Percentiles rank a stretch among this genome's conserved stretches.
phyloP scores from a whole-genome alignment of 2,329 filamentous ascomycete genomes.

The Botrytis sinoallii region DNA sequence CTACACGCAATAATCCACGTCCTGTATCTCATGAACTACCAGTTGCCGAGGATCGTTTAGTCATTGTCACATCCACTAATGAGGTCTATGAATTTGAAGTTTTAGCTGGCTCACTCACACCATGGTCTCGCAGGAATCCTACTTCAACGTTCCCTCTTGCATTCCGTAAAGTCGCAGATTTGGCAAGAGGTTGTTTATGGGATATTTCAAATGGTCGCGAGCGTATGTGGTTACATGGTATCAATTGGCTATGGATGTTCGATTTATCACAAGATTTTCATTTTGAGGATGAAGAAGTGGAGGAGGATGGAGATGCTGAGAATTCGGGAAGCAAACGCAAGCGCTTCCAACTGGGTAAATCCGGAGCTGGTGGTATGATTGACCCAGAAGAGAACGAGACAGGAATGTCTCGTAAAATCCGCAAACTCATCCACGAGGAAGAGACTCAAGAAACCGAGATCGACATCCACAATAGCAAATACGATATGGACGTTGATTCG shows the following conservation, averaged over 20 bases:
- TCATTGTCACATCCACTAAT: slow-evolving; percentile 61
- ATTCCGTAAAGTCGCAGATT: slow-evolving; percentile 72
- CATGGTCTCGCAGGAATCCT: slow-evolving; percentile 84
- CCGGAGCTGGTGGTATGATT: slow-evolving; percentile 55
- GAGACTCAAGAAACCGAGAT: slow-evolving; percentile 40
- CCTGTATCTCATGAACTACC: slow-evolving; percentile 49
- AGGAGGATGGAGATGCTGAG: slow-evolving; percentile 21
- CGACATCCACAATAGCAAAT: slow-evolving; percentile 3
- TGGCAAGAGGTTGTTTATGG: slow-evolving; percentile 83
- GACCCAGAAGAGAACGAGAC: slow-evolving; percentile 26
- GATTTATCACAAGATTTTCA: slow-evolving; percentile 67
- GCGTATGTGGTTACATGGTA: slow-evolving; percentile 84
- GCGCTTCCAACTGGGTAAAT: slow-evolving; percentile 30
- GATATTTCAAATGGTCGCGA: slow-evolving; percentile 56
- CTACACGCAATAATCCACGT: slow-evolving; percentile 34
- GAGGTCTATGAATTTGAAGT: slow-evolving; percentile 78
- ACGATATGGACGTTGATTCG: slow-evolving; percentile 10
- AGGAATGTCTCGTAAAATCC: slow-evolving; percentile 41
- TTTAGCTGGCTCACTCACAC: slow-evolving; percentile 69
- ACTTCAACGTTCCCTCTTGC: slow-evolving; percentile 69
- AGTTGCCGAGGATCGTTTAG: slow-evolving; percentile 50
- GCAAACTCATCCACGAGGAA: slow-evolving; percentile 42
- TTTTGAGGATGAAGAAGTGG: slow-evolving; percentile 26
- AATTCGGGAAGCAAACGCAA: slow-evolving; percentile 8
- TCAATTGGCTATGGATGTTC: slow-evolving; percentile 87